Percentiles rank a stretch among this genome's conserved stretches.
Evolutionary conservation across 192 early-diverging fungal species (phyloP).

Genomic region (Rhizoclosmatium sp.): DNA sequence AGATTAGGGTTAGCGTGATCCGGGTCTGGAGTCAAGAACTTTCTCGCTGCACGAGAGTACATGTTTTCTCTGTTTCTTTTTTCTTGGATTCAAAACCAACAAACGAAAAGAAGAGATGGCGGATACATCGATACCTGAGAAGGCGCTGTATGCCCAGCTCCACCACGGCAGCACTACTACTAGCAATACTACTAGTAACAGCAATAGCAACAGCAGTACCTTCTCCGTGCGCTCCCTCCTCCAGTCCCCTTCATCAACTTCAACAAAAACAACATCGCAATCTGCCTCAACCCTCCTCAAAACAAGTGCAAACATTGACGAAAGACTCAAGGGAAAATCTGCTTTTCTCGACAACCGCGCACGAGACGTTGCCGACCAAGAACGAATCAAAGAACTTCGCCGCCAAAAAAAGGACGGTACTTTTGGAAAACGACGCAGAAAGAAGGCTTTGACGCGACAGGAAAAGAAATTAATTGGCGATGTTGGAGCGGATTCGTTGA

Average conservation of each 20-base stretch:
- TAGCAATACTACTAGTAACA: not conserved
- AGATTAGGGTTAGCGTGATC: conserved; percentile 64
- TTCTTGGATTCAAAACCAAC: not conserved
- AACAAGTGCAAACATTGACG: conserved; percentile 32
- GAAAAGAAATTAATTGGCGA: conserved; percentile 65
- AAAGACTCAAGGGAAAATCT: conserved; percentile 61
- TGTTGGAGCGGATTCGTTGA: conserved; percentile 70
- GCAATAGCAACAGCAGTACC: not conserved
- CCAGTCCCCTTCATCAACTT: not conserved
- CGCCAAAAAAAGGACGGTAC: conserved; percentile 38
- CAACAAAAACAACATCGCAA: not conserved
- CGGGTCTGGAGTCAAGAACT: conserved; percentile 54
- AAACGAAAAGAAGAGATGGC: not conserved
- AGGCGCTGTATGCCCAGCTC: conserved; percentile 10
- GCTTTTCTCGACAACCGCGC: conserved; percentile 62
- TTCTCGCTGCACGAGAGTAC: conserved; percentile 59
- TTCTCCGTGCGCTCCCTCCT: not conserved
- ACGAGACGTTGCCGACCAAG: conserved; percentile 21
- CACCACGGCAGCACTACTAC: not conserved
- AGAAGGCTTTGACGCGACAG: conserved; percentile 70
- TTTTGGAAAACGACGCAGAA: conserved; percentile 27
- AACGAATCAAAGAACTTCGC: not conserved
- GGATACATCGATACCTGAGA: not conserved
- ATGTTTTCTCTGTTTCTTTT: conserved; percentile 32
- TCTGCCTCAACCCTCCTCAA: not conserved